A percentile compares a stretch with the other conserved stretches of the same genome.
Conservation (phyloP, 495 filamentous ascomycete genomes). For the Tuber calosporum region DNA sequence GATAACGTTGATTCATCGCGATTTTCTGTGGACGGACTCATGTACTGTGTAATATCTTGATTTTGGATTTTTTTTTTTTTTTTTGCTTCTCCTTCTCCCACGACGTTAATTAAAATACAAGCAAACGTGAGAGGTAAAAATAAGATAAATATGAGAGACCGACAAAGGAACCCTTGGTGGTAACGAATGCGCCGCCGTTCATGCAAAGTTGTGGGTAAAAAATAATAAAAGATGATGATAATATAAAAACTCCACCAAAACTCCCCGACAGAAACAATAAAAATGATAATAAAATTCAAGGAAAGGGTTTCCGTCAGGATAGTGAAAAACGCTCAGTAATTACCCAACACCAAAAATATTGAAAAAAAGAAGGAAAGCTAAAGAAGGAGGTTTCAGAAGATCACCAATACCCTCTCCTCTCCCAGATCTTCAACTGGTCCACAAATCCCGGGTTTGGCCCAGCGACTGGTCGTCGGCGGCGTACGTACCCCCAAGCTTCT, state of each 20-base stretch:
- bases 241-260: background rate
- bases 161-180: background rate
- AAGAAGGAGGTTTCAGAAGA: background rate
- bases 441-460: conserved; percentile 34
- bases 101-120: background rate
- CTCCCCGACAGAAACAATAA: background rate
- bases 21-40: background rate
- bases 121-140: background rate
- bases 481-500: conserved; percentile 32
- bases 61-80: no score
- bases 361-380: background rate
- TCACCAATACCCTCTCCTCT: conserved; percentile 35
- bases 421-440: conserved; percentile 36
- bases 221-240: background rate
- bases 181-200: background rate
- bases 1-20: background rate
- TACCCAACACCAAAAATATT: background rate
- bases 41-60: background rate
- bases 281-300: background rate
- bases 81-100: background rate
- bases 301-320: background rate
- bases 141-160: background rate
- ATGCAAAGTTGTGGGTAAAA: background rate
- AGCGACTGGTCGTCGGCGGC: conserved; percentile 30
- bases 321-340: background rate